phyloP scores from a whole-genome alignment of 164 flowering plant species.

The Saururus chinensis region DNA sequence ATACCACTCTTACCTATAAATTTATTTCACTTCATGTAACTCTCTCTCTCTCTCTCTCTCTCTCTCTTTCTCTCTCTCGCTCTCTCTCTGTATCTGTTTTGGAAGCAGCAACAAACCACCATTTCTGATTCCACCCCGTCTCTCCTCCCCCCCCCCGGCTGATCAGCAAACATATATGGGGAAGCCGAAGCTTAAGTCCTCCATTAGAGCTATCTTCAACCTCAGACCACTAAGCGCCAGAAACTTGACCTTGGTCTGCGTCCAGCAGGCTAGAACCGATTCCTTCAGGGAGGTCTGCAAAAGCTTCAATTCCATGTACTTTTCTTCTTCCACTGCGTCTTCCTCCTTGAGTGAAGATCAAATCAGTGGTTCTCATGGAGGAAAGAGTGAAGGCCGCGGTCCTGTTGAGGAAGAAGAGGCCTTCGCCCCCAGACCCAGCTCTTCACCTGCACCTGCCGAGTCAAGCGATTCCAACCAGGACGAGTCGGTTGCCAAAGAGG shows the following conservation, averaged over 20 bases:
- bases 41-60: not conserved
- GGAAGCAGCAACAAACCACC: not conserved
- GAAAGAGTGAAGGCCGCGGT: not conserved
- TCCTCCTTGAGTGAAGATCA: not conserved
- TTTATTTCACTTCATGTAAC: slow-evolving; percentile 1
- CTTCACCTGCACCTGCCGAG: slow-evolving; percentile 4
- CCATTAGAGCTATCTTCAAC: slow-evolving; percentile 13
- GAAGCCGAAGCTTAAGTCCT: slow-evolving; percentile 7
- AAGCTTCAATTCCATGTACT: slow-evolving; percentile 11
- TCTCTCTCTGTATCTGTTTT: slow-evolving; percentile 7
- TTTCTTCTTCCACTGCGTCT: not conserved
- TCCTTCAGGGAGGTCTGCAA: slow-evolving; percentile 15
- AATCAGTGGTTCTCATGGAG: not conserved
- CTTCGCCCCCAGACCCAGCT: not conserved
- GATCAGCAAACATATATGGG: slow-evolving; percentile 5
- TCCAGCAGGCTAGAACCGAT: slow-evolving; percentile 12
- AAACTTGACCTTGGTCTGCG: slow-evolving; percentile 10
- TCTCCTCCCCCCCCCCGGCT: not conserved
- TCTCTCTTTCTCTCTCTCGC: slow-evolving; percentile 6
- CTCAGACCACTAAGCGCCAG: slow-evolving; percentile 6
- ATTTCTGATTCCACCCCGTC: not conserved
- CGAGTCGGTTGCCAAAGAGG: not conserved
- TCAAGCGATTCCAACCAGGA: not conserved
- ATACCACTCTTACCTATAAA: not conserved
- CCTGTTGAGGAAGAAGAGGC: slow-evolving; percentile 4